Base-by-base conservation (phyloP, 805 yeast genomes). In the Candida sakaeoensis region DNA sequence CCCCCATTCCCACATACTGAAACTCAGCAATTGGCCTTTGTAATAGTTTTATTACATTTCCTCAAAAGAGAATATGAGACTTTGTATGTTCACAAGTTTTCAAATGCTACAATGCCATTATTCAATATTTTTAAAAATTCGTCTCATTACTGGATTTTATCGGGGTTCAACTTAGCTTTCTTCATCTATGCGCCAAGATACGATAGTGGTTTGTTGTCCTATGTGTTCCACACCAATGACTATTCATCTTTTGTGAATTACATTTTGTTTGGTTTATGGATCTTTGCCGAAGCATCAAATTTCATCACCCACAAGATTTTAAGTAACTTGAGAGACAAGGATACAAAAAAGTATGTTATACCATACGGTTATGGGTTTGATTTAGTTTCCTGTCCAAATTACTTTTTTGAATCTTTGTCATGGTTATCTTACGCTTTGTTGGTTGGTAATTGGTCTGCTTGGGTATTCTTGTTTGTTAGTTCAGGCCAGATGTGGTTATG, bases 71-170 rank as follows among this genome's bases (percentile, higher is more conserved):
- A 89, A 61, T 74, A 75, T 48, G 99, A 93, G 65, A 88, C 96
- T 7, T 48, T 84, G 17, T 81, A 79, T 55, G 81, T 93, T 37
- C 99, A 93, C 65, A 72, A 75, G 45, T 93, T 93, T 58, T 85
- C 96, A 16, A 70, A 80, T 43, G 80, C 87, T 18, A 93, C 99
- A 10, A 93, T 93, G 99, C 99, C 99, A 3, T 53, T 85, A 31
- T 75, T 79, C 58, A 85, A 88, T 62, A 64, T 93, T 43, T 85
- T 91, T 74, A 88, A 90, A 65, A 93, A 93, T 68, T 82, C 89
- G 28, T 70, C 76, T 49, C 97, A 93, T 61, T 93, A 93, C 65
- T 91, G 97, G 97, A 60, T 86, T n/a, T 68, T 91, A 49, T 83
- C 89, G 40, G 97, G 98, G 59, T 72, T 59, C 19, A 48, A 57